phyloP scores from a whole-genome alignment of 2,329 filamentous ascomycete species.

The Fusarium devonianum region DNA sequence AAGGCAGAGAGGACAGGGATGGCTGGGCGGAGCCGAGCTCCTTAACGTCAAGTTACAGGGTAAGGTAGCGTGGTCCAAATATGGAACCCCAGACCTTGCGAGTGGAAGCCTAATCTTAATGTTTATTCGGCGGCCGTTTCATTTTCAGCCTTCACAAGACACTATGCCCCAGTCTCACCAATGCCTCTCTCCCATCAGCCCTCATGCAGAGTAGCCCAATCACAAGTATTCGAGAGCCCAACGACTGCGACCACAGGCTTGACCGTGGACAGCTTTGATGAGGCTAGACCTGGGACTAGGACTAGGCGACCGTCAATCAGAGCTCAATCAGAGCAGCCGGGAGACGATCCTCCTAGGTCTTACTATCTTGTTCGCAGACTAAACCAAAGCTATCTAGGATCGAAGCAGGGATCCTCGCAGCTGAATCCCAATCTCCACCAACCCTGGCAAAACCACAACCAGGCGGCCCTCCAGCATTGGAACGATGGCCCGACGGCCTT shows the following conservation, averaged over 20 bases:
- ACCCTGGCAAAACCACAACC: conserved; percentile 8
- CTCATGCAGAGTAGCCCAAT: too few species aligned
- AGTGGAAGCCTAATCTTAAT: conserved; percentile 37
- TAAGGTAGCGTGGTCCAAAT: conserved; percentile 18
- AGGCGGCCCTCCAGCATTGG: background rate
- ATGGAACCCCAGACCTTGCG: conserved; percentile 27
- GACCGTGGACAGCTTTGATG: background rate
- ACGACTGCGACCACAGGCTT: conserved; percentile 5
- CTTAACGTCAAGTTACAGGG: conserved; percentile 1
- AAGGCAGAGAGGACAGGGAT: conserved; percentile 22
- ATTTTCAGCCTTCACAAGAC: conserved; percentile 17
- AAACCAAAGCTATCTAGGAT: conserved; percentile 18
- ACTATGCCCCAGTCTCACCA: conserved; percentile 2
- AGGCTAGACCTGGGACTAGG: conserved; percentile 4
- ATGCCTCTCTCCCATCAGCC: background rate
- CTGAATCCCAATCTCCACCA: conserved; percentile 30
- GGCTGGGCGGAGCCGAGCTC: conserved; percentile 1
- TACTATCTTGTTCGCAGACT: conserved; percentile 16
- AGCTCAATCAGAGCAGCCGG: background rate
- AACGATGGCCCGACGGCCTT: conserved; percentile 12
- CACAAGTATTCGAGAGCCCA: conserved; percentile 1
- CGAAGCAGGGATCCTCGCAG: conserved; percentile 29
- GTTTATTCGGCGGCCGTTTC: conserved; percentile 31
- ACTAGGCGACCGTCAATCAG: conserved; percentile 24
- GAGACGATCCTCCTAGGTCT: conserved; percentile 29